A percentile compares a stretch with the other conserved stretches of the same genome.
phyloP scores from a whole-genome alignment of 306 rosid genomes.

The Trifolium repens region DNA sequence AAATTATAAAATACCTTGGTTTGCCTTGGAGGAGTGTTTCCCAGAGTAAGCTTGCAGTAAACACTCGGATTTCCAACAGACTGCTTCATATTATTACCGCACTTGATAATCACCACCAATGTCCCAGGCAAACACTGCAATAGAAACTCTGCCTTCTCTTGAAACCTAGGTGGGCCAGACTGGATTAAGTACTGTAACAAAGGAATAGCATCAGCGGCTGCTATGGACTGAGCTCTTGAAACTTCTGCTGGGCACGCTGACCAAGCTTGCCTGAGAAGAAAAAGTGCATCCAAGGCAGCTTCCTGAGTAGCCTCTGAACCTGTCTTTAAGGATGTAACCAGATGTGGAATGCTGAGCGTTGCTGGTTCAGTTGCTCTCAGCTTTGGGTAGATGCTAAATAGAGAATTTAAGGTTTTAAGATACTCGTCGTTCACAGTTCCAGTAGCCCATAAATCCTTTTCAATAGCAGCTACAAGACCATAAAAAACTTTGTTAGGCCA shows the following conservation, averaged over 20 bases:
- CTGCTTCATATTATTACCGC: slow-evolving; percentile 98
- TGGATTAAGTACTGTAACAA: slow-evolving; percentile 93
- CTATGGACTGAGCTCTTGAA: slow-evolving; percentile 95
- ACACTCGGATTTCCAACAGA: slow-evolving; percentile 99
- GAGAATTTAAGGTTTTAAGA: slow-evolving; percentile 91
- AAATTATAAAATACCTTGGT: slow-evolving; percentile 64
- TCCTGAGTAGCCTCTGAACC: slow-evolving; percentile 98
- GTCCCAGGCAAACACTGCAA: slow-evolving; percentile 99
- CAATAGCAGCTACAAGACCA: slow-evolving; percentile 85
- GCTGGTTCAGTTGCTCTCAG: slow-evolving; percentile 98
- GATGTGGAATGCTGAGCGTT: slow-evolving; percentile 96
- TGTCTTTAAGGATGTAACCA: slow-evolving; percentile 87
- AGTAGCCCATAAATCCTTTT: slow-evolving; percentile 95
- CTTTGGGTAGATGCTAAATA: slow-evolving; percentile 88
- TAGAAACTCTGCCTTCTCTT: slow-evolving; percentile 93
- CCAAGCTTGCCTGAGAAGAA: slow-evolving; percentile 99
- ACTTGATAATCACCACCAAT: slow-evolving; percentile 81
- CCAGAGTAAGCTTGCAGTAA: slow-evolving; percentile 92
- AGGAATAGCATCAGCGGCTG: slow-evolving; percentile 98
- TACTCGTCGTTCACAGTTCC: slow-evolving; percentile 97
- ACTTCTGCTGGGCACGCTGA: slow-evolving; percentile 98
- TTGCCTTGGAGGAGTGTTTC: slow-evolving; percentile 89
- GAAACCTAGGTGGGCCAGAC: slow-evolving; percentile 96
- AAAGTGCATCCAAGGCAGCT: slow-evolving; percentile 92
- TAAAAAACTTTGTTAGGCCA: slow-evolving; percentile 39